A percentile compares a stretch with the other conserved stretches of the same genome.
Conservation (phyloP, 1,139 yeast genomes). For the Pneumocystis oryctolagi region DNA sequence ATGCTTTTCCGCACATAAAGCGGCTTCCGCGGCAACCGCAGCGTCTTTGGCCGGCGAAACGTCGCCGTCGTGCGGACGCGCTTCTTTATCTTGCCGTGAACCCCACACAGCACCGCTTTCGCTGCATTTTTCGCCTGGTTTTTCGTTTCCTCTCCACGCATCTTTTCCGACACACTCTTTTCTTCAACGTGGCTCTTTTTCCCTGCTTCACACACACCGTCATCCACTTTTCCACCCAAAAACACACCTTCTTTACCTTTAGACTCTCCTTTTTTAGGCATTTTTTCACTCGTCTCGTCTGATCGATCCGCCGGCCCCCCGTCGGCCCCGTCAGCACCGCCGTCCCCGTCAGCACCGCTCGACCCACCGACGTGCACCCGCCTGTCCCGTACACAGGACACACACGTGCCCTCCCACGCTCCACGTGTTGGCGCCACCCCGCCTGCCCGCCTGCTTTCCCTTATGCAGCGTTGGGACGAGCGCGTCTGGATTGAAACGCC, state of each 20-base stretch:
- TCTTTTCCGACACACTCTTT: neutral
- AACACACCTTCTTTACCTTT: neutral
- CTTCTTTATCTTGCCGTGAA: slow-evolving; percentile 75
- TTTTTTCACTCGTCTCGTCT: neutral
- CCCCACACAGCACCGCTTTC: slow-evolving; percentile 98
- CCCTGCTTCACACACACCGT: too few relatives aligned
- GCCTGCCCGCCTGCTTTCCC: too few relatives aligned
- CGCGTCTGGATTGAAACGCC: too few relatives aligned
- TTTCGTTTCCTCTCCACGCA: slow-evolving; percentile 19
- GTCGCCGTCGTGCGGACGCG: slow-evolving; percentile 92
- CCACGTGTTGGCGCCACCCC: too few relatives aligned
- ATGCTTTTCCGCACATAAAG: slow-evolving; percentile 91
- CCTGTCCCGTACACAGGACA: too few relatives aligned
- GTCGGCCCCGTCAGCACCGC: too few relatives aligned
- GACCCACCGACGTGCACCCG: too few relatives aligned
- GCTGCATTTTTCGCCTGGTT: slow-evolving; percentile 89
- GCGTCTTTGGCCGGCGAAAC: slow-evolving; percentile 96
- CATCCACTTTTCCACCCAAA: too few relatives aligned
- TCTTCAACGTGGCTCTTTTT: neutral
- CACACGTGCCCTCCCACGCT: too few relatives aligned
- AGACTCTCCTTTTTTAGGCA: neutral
- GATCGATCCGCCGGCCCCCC: too few relatives aligned
- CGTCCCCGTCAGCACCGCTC: too few relatives aligned
- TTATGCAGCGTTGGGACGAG: too few relatives aligned
- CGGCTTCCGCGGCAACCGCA: slow-evolving; percentile 86